These are phyloP conservation scores for Penicillium sp. DNA, from an alignment of 2,329 filamentous ascomycete genomes.

Conservation along the genomic window DNA sequence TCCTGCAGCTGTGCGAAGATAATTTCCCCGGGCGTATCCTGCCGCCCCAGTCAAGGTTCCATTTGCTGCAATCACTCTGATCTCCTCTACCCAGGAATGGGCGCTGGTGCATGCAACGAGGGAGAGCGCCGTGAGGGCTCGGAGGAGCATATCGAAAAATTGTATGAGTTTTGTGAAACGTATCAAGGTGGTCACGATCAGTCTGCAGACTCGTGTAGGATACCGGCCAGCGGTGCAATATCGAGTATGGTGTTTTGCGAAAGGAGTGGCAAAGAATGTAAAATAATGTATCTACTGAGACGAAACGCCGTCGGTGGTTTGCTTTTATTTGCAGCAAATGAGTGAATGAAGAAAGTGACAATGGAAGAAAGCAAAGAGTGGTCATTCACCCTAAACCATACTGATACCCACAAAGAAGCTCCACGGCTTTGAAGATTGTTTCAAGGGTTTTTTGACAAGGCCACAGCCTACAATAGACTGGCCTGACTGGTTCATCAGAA, in stretches of 20 bases:
- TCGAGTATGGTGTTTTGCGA: constrained; percentile 1
- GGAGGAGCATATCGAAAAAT: constrained; percentile 7
- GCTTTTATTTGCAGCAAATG: background rate
- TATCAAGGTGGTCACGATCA: background rate
- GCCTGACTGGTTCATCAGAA: background rate
- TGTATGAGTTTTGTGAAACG: constrained; percentile 2
- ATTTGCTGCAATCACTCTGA: constrained; percentile 68
- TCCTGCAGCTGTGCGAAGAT: constrained; percentile 55
- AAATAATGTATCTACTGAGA: background rate
- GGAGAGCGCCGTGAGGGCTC: constrained; percentile 27
- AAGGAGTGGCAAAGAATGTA: background rate
- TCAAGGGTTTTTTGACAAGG: constrained; percentile 4
- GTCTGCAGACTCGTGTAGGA: background rate
- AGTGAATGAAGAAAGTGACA: constrained; percentile 3
- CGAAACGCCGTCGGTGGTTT: background rate
- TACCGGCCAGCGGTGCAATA: constrained; percentile 10
- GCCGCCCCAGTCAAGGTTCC: constrained; percentile 69
- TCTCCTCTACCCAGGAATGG: constrained; percentile 82
- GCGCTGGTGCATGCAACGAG: constrained; percentile 39
- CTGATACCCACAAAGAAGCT: constrained; percentile 9
- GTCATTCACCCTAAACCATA: constrained; percentile 8
- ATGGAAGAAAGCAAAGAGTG: background rate
- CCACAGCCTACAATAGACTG: background rate
- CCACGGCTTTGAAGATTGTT: constrained; percentile 2
- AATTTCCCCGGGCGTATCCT: constrained; percentile 74